phyloP scores from a whole-genome alignment of 805 yeast genomes.

The Naumovozyma castellii region DNA sequence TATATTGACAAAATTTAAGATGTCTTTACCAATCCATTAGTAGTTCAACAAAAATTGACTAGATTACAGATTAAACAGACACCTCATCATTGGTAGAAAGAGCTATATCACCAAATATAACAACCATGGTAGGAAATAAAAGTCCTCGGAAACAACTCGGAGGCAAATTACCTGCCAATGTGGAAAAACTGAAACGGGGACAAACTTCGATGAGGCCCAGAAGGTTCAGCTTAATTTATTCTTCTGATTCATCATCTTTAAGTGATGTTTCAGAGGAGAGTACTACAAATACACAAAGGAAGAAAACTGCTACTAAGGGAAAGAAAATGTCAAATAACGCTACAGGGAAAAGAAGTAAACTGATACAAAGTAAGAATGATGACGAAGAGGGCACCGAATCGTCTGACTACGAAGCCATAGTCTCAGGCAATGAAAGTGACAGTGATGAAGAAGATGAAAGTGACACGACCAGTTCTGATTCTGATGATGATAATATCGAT shows the following conservation, averaged over 20 bases:
- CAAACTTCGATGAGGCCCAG: conserved; percentile 25
- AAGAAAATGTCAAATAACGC: conserved; percentile 21
- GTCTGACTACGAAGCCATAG: conserved; percentile 18
- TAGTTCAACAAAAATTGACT: too few species aligned
- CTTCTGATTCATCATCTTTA: conserved; percentile 33
- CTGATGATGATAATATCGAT: conserved; percentile 62
- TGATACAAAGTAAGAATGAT: conserved; percentile 26
- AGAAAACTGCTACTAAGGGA: conserved; percentile 17
- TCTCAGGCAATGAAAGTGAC: conserved; percentile 23
- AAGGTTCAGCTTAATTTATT: conserved; percentile 36
- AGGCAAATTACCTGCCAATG: conserved; percentile 8
- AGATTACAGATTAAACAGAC: too few species aligned
- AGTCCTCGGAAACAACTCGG: conserved; percentile 19
- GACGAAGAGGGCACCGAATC: conserved; percentile 17
- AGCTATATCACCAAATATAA: conserved; percentile 4
- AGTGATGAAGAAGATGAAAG: conserved; percentile 30
- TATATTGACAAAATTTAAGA: neutral
- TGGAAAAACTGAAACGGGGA: conserved; percentile 2
- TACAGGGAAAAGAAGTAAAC: conserved; percentile 28
- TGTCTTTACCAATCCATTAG: too few species aligned
- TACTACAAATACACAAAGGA: conserved; percentile 16
- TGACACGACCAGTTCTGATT: conserved; percentile 38
- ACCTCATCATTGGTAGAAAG: too few species aligned
- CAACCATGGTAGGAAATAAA: conserved; percentile 13
- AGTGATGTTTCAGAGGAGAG: conserved; percentile 33